phyloP scores from a whole-genome alignment of 805 yeast species.

The Yamadazyma tumulicola region DNA sequence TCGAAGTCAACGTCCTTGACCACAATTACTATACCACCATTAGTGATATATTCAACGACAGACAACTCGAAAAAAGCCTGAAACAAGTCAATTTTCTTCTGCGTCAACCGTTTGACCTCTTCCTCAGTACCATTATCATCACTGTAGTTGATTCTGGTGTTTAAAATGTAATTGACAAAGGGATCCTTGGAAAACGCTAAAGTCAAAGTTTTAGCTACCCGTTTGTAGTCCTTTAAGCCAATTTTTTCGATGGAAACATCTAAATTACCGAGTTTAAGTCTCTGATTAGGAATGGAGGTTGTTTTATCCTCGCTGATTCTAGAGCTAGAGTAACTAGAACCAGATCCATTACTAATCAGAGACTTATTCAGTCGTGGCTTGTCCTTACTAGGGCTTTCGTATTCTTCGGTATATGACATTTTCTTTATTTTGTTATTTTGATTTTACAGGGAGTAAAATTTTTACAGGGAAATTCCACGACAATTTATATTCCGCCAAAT shows the following conservation, averaged over 20 bases:
- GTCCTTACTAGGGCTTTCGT: constrained; percentile 26
- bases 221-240: constrained; percentile 44
- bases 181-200: constrained; percentile 55
- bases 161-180: constrained; percentile 47
- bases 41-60: constrained; percentile 47
- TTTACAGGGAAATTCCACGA: too few species aligned
- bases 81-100: constrained; percentile 32
- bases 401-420: constrained; percentile 23
- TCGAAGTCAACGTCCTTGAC: constrained; percentile 48
- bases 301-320: too few species aligned
- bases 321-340: neutral
- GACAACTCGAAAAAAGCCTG: constrained; percentile 51
- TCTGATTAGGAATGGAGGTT: constrained; percentile 10
- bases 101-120: constrained; percentile 28
- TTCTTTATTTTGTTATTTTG: too few species aligned
- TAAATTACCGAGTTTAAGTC: constrained; percentile 13
- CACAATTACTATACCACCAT: constrained; percentile 49
- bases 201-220: constrained; percentile 52
- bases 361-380: constrained; percentile 40
- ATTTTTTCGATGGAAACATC: constrained; percentile 18
- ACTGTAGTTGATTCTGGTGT: constrained; percentile 33
- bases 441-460: too few species aligned
- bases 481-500: too few species aligned
- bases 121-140: constrained; percentile 9
- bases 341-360: constrained; percentile 20